Percentiles rank a stretch among this genome's conserved stretches.
Evolutionary conservation across 805 yeast species (phyloP).

Genomic region (Nakazawaea laoshanensis): DNA sequence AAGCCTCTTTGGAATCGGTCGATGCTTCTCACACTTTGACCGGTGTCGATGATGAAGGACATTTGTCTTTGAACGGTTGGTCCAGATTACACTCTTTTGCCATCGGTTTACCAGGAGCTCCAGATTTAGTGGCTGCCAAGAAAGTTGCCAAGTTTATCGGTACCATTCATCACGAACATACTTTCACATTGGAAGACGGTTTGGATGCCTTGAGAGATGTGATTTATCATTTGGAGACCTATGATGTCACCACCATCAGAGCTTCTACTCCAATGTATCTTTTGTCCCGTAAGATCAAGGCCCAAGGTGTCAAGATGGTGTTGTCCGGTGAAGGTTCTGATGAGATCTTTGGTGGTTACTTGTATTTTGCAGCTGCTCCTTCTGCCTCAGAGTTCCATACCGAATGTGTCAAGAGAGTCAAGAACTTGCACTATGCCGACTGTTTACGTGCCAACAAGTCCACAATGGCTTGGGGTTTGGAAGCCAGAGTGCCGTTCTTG

Average conservation of each 20-base stretch:
- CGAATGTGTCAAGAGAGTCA: slow-evolving; percentile 92
- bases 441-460: slow-evolving; percentile 98
- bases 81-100: slow-evolving; percentile 90
- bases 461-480: slow-evolving; percentile 99
- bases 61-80: slow-evolving; percentile 70
- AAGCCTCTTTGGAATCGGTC: slow-evolving; percentile 32
- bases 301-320: slow-evolving; percentile 99
- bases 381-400: slow-evolving; percentile 86
- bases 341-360: slow-evolving; percentile 97
- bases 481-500: slow-evolving; percentile 98
- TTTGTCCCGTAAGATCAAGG: slow-evolving; percentile 93
- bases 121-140: slow-evolving; percentile 93
- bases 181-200: slow-evolving; percentile 95
- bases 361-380: slow-evolving; percentile 97
- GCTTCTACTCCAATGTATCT: slow-evolving; percentile 99
- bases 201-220: slow-evolving; percentile 92
- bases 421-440: slow-evolving; percentile 95
- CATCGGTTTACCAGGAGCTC: slow-evolving; percentile 94
- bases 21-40: slow-evolving; percentile 68
- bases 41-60: slow-evolving; percentile 88
- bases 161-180: slow-evolving; percentile 95
- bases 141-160: slow-evolving; percentile 96
- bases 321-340: slow-evolving; percentile 98
- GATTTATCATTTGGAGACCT: slow-evolving; percentile 92
- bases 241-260: slow-evolving; percentile 96